A percentile compares a stretch with the other conserved stretches of the same genome.
Evolutionary conservation across 2,329 filamentous ascomycete species (phyloP).

Genomic region (Chrysoporthe cubensis): DNA sequence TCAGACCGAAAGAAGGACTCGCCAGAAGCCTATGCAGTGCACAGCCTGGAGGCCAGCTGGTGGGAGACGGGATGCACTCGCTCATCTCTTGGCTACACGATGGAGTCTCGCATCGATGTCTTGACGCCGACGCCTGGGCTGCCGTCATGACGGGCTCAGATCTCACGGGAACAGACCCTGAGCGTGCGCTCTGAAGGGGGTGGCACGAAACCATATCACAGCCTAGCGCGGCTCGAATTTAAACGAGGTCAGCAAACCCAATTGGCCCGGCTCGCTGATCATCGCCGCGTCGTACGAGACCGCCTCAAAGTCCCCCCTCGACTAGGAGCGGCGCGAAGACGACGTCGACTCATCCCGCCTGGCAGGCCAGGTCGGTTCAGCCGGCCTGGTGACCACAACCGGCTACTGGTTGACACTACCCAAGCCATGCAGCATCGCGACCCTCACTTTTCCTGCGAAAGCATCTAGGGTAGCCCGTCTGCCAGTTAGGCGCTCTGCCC

Average conservation of each 20-base stretch:
- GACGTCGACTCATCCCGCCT: slow-evolving; percentile 1
- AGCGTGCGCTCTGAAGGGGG: slow-evolving; percentile 4
- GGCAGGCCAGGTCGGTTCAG: background rate
- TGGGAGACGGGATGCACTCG: background rate
- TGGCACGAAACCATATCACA: slow-evolving; percentile 23
- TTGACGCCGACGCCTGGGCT: background rate
- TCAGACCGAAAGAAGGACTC: slow-evolving; percentile 3
- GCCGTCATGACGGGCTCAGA: background rate
- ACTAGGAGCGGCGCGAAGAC: slow-evolving; percentile 4
- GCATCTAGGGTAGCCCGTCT: slow-evolving; percentile 8
- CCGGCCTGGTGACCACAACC: background rate
- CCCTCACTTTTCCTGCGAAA: background rate
- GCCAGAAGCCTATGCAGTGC: background rate
- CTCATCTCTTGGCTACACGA: background rate
- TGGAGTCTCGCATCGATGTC: background rate
- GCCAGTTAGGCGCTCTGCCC: background rate
- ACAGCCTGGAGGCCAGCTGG: background rate
- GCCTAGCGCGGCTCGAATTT: slow-evolving; percentile 28
- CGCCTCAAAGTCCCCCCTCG: background rate
- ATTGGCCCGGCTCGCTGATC: slow-evolving; percentile 27
- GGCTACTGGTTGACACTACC: background rate
- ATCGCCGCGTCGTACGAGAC: slow-evolving; percentile 12
- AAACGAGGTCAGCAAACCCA: slow-evolving; percentile 15
- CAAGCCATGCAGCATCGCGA: background rate
- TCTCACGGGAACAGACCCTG: background rate